Percentiles rank a stretch among this genome's conserved stretches.
These are phyloP conservation scores for Dendrobium catenatum DNA, from an alignment of 106 monocot genomes.

Conservation along the genomic window DNA sequence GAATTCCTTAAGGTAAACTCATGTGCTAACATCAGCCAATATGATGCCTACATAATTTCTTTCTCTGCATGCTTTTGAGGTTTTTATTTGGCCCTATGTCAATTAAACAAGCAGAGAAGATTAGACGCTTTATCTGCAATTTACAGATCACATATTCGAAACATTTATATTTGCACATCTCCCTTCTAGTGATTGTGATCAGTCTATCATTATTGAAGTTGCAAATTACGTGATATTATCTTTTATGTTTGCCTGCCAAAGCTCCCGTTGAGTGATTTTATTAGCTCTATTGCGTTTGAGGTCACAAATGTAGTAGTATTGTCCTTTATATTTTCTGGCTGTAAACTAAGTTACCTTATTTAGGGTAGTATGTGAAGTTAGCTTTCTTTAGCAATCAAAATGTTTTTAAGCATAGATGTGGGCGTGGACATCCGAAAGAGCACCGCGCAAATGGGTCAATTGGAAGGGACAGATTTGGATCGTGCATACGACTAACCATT, in stretches of 20 bases:
- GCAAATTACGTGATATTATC: neutral
- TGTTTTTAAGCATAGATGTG: too few relatives aligned
- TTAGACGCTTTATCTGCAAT: neutral
- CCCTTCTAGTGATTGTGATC: neutral
- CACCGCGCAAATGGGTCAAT: too few relatives aligned
- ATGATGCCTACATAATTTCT: neutral
- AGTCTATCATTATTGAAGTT: neutral
- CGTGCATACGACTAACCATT: too few relatives aligned
- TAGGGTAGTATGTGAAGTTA: too few relatives aligned
- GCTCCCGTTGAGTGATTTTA: neutral
- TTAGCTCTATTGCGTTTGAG: neutral
- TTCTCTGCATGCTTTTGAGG: neutral
- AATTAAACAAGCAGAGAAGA: neutral
- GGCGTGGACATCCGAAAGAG: too few relatives aligned
- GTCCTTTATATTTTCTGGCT: too few relatives aligned
- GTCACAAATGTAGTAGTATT: neutral
- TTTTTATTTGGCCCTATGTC: neutral
- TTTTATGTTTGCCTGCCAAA: neutral
- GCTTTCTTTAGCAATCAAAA: too few relatives aligned
- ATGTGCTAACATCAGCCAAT: neutral
- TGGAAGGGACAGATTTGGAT: too few relatives aligned
- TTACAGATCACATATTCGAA: neutral
- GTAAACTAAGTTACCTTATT: too few relatives aligned
- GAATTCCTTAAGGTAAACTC: conserved; percentile 83
- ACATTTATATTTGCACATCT: neutral